Conservation (phyloP, 2,329 filamentous ascomycete species). For the Pseudocercospora cruenta region DNA sequence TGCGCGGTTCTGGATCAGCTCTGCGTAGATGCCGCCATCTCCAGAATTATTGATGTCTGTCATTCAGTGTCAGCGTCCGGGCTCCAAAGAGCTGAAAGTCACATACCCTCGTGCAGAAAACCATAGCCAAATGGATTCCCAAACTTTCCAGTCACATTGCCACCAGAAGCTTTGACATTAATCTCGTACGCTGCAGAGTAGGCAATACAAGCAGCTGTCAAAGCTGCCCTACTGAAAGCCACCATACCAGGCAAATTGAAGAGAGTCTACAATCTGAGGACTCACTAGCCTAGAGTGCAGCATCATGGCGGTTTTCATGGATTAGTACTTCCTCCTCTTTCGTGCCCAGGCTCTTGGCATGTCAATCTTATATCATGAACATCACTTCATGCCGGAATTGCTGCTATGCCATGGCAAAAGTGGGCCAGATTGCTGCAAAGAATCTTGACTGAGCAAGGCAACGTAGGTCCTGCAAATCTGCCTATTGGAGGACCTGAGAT, state of each 20-base stretch:
- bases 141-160: conserved; percentile 23
- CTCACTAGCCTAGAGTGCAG: neutral
- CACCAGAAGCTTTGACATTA: conserved; percentile 22
- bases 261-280: neutral
- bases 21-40: conserved; percentile 73
- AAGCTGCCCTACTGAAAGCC: neutral
- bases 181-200: conserved; percentile 17
- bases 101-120: conserved; percentile 18
- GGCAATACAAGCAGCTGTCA: conserved; percentile 10
- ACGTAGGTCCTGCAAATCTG: neutral
- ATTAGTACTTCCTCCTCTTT: neutral
- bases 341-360: conserved; percentile 8
- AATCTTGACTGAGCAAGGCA: neutral
- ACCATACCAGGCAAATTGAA: neutral
- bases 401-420: neutral
- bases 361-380: neutral
- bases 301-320: neutral
- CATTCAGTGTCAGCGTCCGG: conserved; percentile 44
- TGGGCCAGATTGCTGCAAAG: neutral
- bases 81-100: neutral
- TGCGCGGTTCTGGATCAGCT: conserved; percentile 70
- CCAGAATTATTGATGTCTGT: conserved; percentile 60
- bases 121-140: conserved; percentile 24
- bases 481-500: conserved; percentile 5
- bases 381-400: neutral